Conservation (phyloP, 108 stramenopile species). For the Skeletonema tropicum region DNA sequence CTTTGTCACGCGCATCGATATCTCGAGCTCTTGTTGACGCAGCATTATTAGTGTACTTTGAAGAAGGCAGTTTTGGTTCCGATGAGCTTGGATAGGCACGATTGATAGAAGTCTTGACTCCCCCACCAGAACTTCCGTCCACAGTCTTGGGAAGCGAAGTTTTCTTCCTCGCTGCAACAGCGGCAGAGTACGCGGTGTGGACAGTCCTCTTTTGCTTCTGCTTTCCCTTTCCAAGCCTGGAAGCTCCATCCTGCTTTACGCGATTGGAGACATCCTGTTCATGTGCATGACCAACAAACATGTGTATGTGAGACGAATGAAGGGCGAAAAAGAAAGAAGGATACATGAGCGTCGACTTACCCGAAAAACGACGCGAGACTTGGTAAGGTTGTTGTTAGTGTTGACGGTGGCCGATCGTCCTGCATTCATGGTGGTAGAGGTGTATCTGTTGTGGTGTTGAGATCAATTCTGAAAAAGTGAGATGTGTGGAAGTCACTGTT, state of each 20-base stretch:
- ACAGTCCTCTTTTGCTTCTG: slow-evolving; percentile 13
- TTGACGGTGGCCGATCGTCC: background rate
- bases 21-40: background rate
- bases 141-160: background rate
- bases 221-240: slow-evolving; percentile 21
- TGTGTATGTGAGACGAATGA: background rate
- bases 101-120: background rate
- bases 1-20: slow-evolving; percentile 3
- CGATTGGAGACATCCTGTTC: slow-evolving; percentile 36
- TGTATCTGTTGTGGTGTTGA: background rate
- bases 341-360: slow-evolving; percentile 15
- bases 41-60: background rate
- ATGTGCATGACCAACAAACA: background rate
- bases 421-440: background rate
- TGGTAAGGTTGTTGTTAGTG: background rate
- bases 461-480: background rate
- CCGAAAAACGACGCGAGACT: slow-evolving; percentile 19
- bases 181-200: background rate
- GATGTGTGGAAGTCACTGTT: background rate
- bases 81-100: background rate
- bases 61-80: background rate
- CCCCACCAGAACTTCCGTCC: background rate
- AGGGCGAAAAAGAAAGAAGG: background rate
- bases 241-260: slow-evolving; percentile 3
- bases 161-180: background rate